These are phyloP conservation scores for Haematococcus lacustris DNA, from an alignment of 139 green algal genomes.

Conservation along the genomic window DNA sequence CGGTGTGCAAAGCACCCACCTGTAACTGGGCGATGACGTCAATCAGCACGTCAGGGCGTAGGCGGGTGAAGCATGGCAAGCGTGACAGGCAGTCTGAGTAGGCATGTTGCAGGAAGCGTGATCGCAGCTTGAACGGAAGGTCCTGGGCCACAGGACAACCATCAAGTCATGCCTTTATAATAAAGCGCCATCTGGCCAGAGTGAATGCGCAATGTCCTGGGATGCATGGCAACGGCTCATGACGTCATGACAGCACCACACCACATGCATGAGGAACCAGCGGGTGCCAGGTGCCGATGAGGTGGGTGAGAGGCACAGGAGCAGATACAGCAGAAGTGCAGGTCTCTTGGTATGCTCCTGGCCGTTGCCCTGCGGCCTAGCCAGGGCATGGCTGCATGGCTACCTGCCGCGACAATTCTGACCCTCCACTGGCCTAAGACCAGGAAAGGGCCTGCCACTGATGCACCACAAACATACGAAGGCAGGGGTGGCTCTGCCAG, in stretches of 20 bases:
- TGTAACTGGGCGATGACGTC: slow-evolving; percentile 11
- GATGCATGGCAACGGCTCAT: neutral
- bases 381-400: too few relatives aligned
- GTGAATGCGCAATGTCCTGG: neutral
- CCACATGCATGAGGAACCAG: neutral
- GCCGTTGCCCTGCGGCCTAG: too few relatives aligned
- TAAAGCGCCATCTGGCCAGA: too few relatives aligned
- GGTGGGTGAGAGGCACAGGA: neutral
- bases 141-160: too few relatives aligned
- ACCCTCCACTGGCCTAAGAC: too few relatives aligned
- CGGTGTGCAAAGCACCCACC: neutral
- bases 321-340: too few relatives aligned
- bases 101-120: slow-evolving; percentile 9
- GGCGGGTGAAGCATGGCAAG: neutral
- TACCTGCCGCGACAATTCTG: too few relatives aligned
- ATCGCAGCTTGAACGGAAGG: slow-evolving; percentile 17
- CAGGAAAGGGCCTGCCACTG: too few relatives aligned
- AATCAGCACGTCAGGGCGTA: slow-evolving; percentile 12
- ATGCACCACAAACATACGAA: neutral
- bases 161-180: too few relatives aligned
- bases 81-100: slow-evolving; percentile 4
- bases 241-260: neutral
- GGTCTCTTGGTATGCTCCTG: too few relatives aligned
- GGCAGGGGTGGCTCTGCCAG: neutral
- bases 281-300: neutral